Percentiles rank a stretch among this genome's conserved stretches.
These are phyloP conservation scores for Calocybe gambosa DNA, from an alignment of 1,284 basidiomycete genomes.

Conservation along the genomic window DNA sequence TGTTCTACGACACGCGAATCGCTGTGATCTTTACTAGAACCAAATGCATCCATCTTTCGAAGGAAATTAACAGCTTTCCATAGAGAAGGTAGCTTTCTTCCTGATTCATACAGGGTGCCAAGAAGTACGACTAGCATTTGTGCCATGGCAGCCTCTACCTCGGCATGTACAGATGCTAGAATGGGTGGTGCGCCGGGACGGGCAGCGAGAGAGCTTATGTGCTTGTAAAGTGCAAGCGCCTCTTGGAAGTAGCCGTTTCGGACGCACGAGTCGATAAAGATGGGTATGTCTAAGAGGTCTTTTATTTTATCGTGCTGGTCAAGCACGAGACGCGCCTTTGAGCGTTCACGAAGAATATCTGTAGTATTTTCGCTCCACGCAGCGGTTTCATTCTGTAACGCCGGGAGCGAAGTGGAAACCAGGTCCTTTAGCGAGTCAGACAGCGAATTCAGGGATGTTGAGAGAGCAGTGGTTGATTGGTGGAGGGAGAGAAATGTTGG, in stretches of 20 bases:
- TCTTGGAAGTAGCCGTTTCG: constrained; percentile 89
- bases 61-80: constrained; percentile 86
- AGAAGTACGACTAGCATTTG: constrained; percentile 78
- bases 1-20: constrained; percentile 1
- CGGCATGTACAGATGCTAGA: constrained; percentile 56
- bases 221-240: constrained; percentile 75
- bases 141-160: constrained; percentile 69
- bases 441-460: constrained; percentile 55
- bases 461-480: constrained; percentile 63
- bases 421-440: constrained; percentile 64
- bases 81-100: constrained; percentile 79
- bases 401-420: constrained; percentile 61
- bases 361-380: constrained; percentile 48
- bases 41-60: constrained; percentile 57
- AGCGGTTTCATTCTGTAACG: constrained; percentile 62
- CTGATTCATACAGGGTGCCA: constrained; percentile 72
- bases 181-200: constrained; percentile 37
- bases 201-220: constrained; percentile 42
- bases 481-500: constrained; percentile 84
- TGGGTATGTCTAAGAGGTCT: constrained; percentile 85
- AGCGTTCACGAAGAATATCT: constrained; percentile 46
- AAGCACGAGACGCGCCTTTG: constrained; percentile 72
- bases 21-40: constrained; percentile 3
- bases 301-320: constrained; percentile 89
- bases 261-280: constrained; percentile 87